Base-by-base conservation (phyloP, 768 basidiomycete genomes). In the Sporobolomyces phaffii region DNA sequence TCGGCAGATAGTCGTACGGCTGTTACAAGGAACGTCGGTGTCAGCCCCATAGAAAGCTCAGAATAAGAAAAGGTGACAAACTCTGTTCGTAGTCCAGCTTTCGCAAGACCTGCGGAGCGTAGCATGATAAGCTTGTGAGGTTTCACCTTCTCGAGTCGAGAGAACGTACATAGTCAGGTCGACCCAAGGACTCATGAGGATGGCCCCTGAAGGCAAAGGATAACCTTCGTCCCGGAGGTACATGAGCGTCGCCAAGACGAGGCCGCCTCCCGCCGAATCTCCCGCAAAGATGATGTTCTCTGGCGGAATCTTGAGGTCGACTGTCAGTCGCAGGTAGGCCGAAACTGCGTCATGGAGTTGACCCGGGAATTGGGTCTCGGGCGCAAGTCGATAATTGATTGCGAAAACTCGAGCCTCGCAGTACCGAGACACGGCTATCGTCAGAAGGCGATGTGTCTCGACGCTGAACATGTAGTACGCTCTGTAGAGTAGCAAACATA, bases 81-180 rank as follows among this genome's bases (percentile, higher is more conserved):
- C 79, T 31, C 87, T 85, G 77, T 97, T 97, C 62, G 88, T 89
- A 34, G 94, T 91, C 91, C 94, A 98, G n/a, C 91, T 94, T 62
- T 92, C 90, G 77, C 92, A 97, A 72, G 91, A 93, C 52, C 59
- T 56, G 28, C 2, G 10, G 8, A n/a, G 1, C 31, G 18, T 33
- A 7, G 2, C 38, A 33, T 22, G 38, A 28, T 11, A 24, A 53
- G 24, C 36, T 14, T 14, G 14, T 20, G 17, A 31, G 18, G 14
- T 13, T 20, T 44, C 8, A 11, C 2, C n/a, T 13, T 1, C n/a
- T n/a, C n/a, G n/a, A n/a, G n/a, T n/a, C n/a, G 36, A 4, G 22
- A 13, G 3, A 24, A 45, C 64, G 15, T 29, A 65, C 85, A 96
- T 90, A 0, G 96, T 97, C 68, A 99, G 79, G 77, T 94, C 91